Conservation (phyloP, 78 protist genomes). For the Anaeramoeba ignava region DNA sequence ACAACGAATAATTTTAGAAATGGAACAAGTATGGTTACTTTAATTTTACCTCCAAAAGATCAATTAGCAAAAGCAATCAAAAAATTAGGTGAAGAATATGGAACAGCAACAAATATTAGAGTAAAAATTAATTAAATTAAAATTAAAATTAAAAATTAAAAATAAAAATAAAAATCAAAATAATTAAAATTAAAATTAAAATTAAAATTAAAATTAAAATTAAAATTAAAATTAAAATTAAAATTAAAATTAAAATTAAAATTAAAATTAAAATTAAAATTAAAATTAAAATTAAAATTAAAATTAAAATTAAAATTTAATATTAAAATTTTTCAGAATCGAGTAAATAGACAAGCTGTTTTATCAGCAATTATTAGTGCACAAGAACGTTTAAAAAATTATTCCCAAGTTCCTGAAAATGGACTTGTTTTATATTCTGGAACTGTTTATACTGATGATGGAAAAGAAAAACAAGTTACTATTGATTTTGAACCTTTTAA, state of each 20-base stretch:
- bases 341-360: constrained; percentile 63
- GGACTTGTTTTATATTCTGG: constrained; percentile 97
- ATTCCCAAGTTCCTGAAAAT: constrained; percentile 72
- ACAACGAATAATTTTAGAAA: constrained; percentile 54
- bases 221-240: no score
- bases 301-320: no score
- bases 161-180: no score
- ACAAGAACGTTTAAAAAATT: constrained; percentile 75
- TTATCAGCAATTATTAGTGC: constrained; percentile 88
- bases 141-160: no score
- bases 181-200: no score
- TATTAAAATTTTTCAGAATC: no score
- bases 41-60: constrained; percentile 90
- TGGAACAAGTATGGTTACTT: constrained; percentile 95
- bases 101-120: constrained; percentile 97
- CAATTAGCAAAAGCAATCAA: constrained; percentile 70
- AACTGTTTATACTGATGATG: constrained; percentile 86
- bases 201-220: no score
- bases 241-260: no score
- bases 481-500: constrained; percentile 97
- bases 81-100: constrained; percentile 95
- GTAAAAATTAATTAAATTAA: constrained; percentile 53
- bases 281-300: no score
- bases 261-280: no score
- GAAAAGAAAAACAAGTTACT: constrained; percentile 86